These are phyloP conservation scores for Termitomyces sp. DNA, from an alignment of 768 basidiomycete genomes.

Conservation along the genomic window DNA sequence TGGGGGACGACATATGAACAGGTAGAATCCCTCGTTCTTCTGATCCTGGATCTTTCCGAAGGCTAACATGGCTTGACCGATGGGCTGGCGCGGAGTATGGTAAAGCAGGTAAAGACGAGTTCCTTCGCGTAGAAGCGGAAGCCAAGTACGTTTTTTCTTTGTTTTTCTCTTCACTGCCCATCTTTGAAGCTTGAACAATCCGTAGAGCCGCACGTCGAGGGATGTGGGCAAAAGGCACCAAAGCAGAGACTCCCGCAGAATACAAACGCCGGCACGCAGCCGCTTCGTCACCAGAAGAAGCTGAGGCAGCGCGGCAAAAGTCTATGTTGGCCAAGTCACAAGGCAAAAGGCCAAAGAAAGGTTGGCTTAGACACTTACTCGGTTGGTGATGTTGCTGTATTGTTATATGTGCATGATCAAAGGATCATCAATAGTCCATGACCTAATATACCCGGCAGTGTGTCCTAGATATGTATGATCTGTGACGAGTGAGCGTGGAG, in stretches of 20 bases:
- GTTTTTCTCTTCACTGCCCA: background rate
- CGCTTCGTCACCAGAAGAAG: slow-evolving; percentile 13
- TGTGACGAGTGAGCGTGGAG: background rate
- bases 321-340: background rate
- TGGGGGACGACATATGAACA: slow-evolving; percentile 74
- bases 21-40: slow-evolving; percentile 15
- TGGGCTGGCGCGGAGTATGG: slow-evolving; percentile 77
- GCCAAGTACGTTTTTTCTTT: slow-evolving; percentile 49
- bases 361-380: slow-evolving; percentile 12
- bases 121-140: slow-evolving; percentile 52
- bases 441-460: background rate
- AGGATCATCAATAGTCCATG: background rate
- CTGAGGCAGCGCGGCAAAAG: slow-evolving; percentile 7
- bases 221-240: slow-evolving; percentile 61
- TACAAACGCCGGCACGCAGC: slow-evolving; percentile 67
- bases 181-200: background rate
- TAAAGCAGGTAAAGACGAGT: slow-evolving; percentile 54
- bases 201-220: slow-evolving; percentile 56
- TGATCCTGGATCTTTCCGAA: background rate
- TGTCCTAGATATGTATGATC: background rate
- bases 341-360: background rate
- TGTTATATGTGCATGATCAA: background rate
- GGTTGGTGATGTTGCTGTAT: background rate
- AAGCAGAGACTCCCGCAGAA: slow-evolving; percentile 65
- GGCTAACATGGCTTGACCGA: background rate